Base-by-base conservation (phyloP, 805 yeast species). In the Wickerhamiella musiphila region DNA sequence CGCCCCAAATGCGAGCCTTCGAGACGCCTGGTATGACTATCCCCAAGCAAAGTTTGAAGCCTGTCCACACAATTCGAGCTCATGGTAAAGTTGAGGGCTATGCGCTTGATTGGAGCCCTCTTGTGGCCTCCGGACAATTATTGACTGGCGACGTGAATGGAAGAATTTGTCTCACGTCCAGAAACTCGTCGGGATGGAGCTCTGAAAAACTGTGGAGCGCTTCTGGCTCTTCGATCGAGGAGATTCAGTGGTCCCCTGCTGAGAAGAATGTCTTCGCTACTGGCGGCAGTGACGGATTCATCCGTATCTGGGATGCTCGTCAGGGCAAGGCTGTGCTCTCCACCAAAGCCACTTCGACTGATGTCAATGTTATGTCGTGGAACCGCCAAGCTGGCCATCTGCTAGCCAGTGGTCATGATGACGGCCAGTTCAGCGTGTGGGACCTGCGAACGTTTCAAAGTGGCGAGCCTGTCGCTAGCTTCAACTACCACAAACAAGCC, bases 21-120 rank as follows among this genome's bases (percentile, higher is more conserved):
- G 90, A 79, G 47, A 67, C 77, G 6, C 94, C 96, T 4, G 96
- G 96, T 5, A 75, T 65, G 46, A 63, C 67, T 45, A 70, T 86
- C 41, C 78, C 92, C 31, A 84, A 83, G 51, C 57, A 66, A 12
- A 67, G 73, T 40, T 81, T 77, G 51, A 69, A 73, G 52, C 94
- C 96, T 13, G 50, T 72, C 8, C 84, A 83, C 57, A 82, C 93
- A 5, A 63, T 90, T 37, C 69, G 69, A 48, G 65, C 59, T 41
- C 98, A 90, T 52, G 95, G 95, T 16, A 75, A 76, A 43, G 93
- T 79, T n/a, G 98, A 90, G 59, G 96, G 98, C 22, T 90, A 82
- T 49, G 98, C 94, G 11, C 54, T 90, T 28, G 98, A 86, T 55
- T 90, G 98, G 98, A 79, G 93, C 1, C 94, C 95, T 26, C 58